Evolutionary conservation across 768 basidiomycete species (phyloP).

Genomic region (Kwoniella sp.): DNA sequence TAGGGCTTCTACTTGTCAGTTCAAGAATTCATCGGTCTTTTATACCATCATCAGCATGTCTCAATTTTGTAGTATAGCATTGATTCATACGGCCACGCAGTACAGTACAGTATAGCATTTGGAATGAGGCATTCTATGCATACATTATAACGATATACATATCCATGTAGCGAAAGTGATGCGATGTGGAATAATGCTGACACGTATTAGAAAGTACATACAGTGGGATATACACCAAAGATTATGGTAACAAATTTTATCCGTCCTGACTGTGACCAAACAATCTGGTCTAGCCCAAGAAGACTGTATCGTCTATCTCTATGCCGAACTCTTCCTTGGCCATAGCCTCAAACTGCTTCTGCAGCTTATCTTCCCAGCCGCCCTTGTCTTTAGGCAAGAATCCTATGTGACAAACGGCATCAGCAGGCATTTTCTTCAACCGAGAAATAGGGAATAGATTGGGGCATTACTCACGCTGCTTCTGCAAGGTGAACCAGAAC

Average conservation of each 20-base stretch:
- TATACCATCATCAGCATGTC: neutral
- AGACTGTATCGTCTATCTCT: slow-evolving; percentile 66
- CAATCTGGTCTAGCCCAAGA: slow-evolving; percentile 54
- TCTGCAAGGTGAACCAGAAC: slow-evolving; percentile 67
- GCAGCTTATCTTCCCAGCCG: slow-evolving; percentile 79
- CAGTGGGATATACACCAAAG: no score
- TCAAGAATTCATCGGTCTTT: no score
- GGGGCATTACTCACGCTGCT: slow-evolving; percentile 57
- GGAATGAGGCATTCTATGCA: neutral
- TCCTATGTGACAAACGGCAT: slow-evolving; percentile 57
- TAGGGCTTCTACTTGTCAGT: no score
- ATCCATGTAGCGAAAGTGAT: neutral
- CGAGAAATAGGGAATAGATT: no score
- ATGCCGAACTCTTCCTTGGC: slow-evolving; percentile 79
- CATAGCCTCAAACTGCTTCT: slow-evolving; percentile 63
- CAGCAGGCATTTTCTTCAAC: neutral
- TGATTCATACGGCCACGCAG: neutral
- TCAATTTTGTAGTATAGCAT: neutral
- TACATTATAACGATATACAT: slow-evolving; percentile 4
- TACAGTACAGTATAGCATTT: neutral
- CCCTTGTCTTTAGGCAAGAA: slow-evolving; percentile 49
- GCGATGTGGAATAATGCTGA: neutral
- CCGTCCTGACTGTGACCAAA: no score
- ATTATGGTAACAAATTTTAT: no score
- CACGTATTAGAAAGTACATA: neutral